Percentiles rank a stretch among this genome's conserved stretches.
Evolutionary conservation across 768 basidiomycete genomes (phyloP).

Genomic region (Hypsizygus marmoreus): DNA sequence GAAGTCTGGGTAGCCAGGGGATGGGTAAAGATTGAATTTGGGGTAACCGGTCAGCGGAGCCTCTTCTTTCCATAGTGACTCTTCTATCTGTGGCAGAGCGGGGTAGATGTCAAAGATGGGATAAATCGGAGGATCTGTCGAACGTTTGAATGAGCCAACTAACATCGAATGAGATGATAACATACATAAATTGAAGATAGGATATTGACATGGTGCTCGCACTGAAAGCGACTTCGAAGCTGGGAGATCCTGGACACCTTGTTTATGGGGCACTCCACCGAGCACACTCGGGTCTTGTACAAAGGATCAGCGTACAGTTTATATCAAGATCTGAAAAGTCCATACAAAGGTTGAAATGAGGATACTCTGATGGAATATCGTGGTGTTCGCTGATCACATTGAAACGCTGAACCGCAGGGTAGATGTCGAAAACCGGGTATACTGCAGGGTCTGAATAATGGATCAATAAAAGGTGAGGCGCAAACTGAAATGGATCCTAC

Average conservation of each 20-base stretch:
- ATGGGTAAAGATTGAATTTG: not conserved
- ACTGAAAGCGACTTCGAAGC: not conserved
- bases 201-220: slow-evolving; percentile 13
- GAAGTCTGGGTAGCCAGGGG: slow-evolving; percentile 9
- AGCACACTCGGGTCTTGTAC: too few relatives aligned
- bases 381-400: not conserved
- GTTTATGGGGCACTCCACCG: too few relatives aligned
- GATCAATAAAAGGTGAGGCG: not conserved
- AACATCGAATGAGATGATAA: not conserved
- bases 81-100: not conserved
- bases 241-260: too few relatives aligned
- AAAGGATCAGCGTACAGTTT: too few relatives aligned
- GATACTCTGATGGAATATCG: not conserved
- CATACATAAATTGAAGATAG: slow-evolving; percentile 17
- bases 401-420: slow-evolving; percentile 22
- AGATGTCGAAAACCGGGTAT: slow-evolving; percentile 41
- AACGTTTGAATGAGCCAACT: not conserved
- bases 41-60: not conserved
- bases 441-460: slow-evolving; percentile 25
- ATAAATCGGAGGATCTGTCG: slow-evolving; percentile 19
- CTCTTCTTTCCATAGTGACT: not conserved
- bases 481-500: not conserved
- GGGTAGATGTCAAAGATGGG: slow-evolving; percentile 20
- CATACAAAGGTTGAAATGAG: slow-evolving; percentile 10
- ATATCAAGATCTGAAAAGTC: not conserved